These are phyloP conservation scores for Xanthoconium separans DNA, from an alignment of 1,284 basidiomycete species.

Conservation along the genomic window DNA sequence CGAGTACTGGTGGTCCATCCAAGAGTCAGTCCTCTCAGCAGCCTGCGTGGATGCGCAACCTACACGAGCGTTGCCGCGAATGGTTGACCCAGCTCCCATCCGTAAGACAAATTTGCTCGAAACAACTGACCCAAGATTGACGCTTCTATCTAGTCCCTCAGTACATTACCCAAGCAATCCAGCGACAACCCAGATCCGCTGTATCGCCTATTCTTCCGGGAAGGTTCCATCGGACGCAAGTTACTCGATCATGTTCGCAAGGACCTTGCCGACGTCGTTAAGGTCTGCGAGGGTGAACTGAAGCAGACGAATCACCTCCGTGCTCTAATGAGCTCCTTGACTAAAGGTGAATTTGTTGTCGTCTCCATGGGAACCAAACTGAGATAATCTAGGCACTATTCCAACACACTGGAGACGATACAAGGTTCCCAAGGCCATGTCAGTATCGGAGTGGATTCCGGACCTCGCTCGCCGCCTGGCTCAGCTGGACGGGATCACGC, in stretches of 20 bases:
- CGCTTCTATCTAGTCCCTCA: slow-evolving; percentile 50
- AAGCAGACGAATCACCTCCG: slow-evolving; percentile 96
- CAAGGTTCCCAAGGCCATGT: slow-evolving; percentile 81
- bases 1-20: slow-evolving; percentile 47
- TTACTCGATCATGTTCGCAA: slow-evolving; percentile 75
- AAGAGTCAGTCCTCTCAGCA: slow-evolving; percentile 68
- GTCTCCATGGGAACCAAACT: slow-evolving; percentile 6
- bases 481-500: slow-evolving; percentile 79
- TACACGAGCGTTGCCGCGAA: slow-evolving; percentile 78
- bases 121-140: slow-evolving; percentile 2
- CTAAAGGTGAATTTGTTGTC: slow-evolving; percentile 62
- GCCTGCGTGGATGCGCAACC: slow-evolving; percentile 90
- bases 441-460: slow-evolving; percentile 82
- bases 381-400: slow-evolving; percentile 63
- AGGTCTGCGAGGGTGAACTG: slow-evolving; percentile 81
- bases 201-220: slow-evolving; percentile 85
- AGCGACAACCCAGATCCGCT: slow-evolving; percentile 80
- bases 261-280: slow-evolving; percentile 79
- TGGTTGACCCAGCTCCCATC: slow-evolving; percentile 78
- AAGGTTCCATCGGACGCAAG: slow-evolving; percentile 76
- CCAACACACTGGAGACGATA: slow-evolving; percentile 87
- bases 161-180: slow-evolving; percentile 59
- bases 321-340: slow-evolving; percentile 81
- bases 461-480: slow-evolving; percentile 76
- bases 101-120: slow-evolving; percentile 43